A percentile compares a stretch with the other conserved stretches of the same genome.
Evolutionary conservation across 176 grass and related monocot genomes (phyloP).

Genomic region (Puya raimondii): DNA sequence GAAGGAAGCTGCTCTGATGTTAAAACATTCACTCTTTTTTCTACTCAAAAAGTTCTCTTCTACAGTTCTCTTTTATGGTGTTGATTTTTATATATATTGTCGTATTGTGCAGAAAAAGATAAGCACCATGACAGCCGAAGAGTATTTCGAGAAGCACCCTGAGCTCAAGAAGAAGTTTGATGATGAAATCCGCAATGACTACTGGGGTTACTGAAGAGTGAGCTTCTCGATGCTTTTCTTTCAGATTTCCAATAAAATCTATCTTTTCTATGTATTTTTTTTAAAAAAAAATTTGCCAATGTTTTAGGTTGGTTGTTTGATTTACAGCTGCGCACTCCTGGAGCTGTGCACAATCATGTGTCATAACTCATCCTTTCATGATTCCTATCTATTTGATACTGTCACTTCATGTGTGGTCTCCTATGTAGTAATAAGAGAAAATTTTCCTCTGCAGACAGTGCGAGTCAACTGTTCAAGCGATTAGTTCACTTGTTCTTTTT

Average conservation of each 20-base stretch:
- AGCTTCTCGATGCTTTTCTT: slow-evolving; percentile 10
- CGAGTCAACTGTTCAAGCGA: too few relatives aligned
- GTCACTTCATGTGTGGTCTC: too few relatives aligned
- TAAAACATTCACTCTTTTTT: background rate
- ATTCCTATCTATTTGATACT: too few relatives aligned
- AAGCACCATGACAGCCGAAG: slow-evolving; percentile 80
- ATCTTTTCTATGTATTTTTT: background rate
- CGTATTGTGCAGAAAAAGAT: slow-evolving; percentile 63
- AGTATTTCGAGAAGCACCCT: slow-evolving; percentile 88
- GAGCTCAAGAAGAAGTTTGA: slow-evolving; percentile 85
- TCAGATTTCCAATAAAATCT: slow-evolving; percentile 31
- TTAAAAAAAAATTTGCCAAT: too few relatives aligned
- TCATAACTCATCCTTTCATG: too few relatives aligned
- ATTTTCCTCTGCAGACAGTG: too few relatives aligned
- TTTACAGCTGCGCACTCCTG: too few relatives aligned
- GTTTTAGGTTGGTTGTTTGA: too few relatives aligned
- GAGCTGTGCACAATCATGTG: too few relatives aligned
- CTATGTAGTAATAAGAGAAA: too few relatives aligned
- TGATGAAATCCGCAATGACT: slow-evolving; percentile 85
- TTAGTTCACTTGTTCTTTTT: too few relatives aligned
- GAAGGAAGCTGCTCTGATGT: background rate
- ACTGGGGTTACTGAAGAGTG: slow-evolving; percentile 76
- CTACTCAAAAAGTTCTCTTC: background rate
- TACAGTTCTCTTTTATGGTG: background rate
- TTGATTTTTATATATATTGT: slow-evolving; percentile 9